Percentiles rank a stretch among this genome's conserved stretches.
Conservation (phyloP, 2,329 filamentous ascomycete genomes). For the Colletotrichum cordylinicola region DNA sequence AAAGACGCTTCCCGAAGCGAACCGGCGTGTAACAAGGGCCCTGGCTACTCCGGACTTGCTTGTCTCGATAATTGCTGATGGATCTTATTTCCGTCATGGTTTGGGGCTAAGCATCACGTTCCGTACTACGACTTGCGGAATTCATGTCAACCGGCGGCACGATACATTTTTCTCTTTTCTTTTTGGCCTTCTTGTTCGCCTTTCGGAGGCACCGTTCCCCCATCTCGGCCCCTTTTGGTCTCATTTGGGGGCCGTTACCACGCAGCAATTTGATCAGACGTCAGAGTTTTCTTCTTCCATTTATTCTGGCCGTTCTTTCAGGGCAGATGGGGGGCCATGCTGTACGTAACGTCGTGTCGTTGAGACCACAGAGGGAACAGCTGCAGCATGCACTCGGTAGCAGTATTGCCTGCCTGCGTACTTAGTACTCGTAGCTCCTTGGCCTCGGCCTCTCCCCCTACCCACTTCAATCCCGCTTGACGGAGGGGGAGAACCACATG, state of each 20-base stretch:
- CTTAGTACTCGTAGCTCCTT: background rate
- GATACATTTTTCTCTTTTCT: background rate
- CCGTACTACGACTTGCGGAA: background rate
- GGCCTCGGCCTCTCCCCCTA: background rate
- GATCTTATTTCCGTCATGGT: background rate
- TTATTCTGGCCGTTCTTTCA: background rate
- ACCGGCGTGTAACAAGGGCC: background rate
- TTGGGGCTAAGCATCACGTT: background rate
- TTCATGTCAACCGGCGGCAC: background rate
- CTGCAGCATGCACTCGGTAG: background rate
- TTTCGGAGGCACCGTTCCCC: background rate
- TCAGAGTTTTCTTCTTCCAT: background rate
- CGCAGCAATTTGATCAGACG: background rate
- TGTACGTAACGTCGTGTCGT: background rate
- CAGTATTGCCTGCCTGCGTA: background rate
- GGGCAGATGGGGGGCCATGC: background rate
- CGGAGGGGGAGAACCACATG: background rate
- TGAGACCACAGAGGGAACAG: background rate
- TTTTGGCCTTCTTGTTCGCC: background rate
- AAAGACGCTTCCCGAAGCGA: background rate
- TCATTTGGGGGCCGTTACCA: background rate
- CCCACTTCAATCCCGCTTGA: background rate
- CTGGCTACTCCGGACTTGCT: background rate
- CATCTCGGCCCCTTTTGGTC: background rate
- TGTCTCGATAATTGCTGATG: background rate